A percentile compares a stretch with the other conserved stretches of the same genome.
These are phyloP conservation scores for Penicillium sp. DNA, from an alignment of 2,329 filamentous ascomycete genomes.

Conservation along the genomic window DNA sequence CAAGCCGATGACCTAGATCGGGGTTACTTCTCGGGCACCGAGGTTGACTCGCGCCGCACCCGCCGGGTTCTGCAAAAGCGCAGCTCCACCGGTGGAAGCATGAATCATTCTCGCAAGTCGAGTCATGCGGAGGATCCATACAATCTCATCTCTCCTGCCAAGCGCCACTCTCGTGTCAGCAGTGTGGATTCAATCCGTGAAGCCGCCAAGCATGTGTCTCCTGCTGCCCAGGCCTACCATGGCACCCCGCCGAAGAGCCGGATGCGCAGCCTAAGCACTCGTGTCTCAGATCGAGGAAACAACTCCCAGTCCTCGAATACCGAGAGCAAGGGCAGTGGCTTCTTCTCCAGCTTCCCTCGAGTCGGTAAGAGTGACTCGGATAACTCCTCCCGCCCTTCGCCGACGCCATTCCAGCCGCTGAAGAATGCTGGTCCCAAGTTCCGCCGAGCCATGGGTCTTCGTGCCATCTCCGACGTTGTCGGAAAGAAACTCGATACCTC, in stretches of 20 bases:
- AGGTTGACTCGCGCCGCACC: constrained; percentile 69
- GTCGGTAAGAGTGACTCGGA: constrained; percentile 51
- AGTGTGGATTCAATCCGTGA: constrained; percentile 76
- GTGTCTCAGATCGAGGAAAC: constrained; percentile 44
- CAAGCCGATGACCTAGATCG: constrained; percentile 68
- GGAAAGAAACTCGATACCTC: constrained; percentile 53
- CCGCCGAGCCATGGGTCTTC: constrained; percentile 66
- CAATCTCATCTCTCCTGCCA: constrained; percentile 65
- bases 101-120: constrained; percentile 66
- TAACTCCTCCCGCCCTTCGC: constrained; percentile 52
- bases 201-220: constrained; percentile 51
- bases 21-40: constrained; percentile 90
- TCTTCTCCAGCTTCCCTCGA: constrained; percentile 48
- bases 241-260: constrained; percentile 52
- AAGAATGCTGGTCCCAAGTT: constrained; percentile 62
- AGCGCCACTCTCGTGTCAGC: constrained; percentile 74
- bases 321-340: constrained; percentile 49
- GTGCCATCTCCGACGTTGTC: constrained; percentile 78
- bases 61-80: constrained; percentile 82
- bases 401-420: constrained; percentile 49
- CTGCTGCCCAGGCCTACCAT: constrained; percentile 69
- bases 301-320: constrained; percentile 55
- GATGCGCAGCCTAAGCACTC: constrained; percentile 64
- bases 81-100: constrained; percentile 38
- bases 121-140: constrained; percentile 77